Base-by-base conservation (phyloP, 768 basidiomycete genomes). In the Mycena haematopus region DNA sequence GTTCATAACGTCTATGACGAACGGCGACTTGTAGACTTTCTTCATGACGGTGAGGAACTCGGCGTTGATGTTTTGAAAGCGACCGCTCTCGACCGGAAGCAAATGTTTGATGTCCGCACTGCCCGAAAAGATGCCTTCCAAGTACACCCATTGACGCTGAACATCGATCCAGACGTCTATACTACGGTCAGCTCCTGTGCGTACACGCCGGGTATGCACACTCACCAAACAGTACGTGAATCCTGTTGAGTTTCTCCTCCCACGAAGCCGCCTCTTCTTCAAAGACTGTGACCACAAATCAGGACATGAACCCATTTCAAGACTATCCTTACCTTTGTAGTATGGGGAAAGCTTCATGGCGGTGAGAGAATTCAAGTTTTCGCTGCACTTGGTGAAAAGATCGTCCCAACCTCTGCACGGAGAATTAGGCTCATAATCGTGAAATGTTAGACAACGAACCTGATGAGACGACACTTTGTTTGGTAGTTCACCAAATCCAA, bases 91-190 rank as follows among this genome's bases (percentile, higher is more conserved):
- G 64, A 98, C 91, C 0, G 97, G 97, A 27, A 99, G 88, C 15
- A 99, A 87, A 74, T 99, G 97, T 74, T 99, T 99, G 84, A 99
- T 99, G 72, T 99, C 97, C 25, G 96, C 97, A 69, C 95, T 98
- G 35, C 96, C 96, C n/a, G 96, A 94, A 78, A 99, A 99, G 69
- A 99, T 99, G 45, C 97, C 97, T 75, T 99, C 97, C 55, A 99
- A 84, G 73, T 99, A 99, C 1, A 99, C 97, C 97, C 97, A 99
- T 79, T 99, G 97, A 8, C 97, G 88, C 70, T 99, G 97, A 17
- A 99, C 97, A 69, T 99, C 97, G 68, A 99, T 97, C 97, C 97
- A 99, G 38, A 99, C 91, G 76, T 99, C 93, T 94, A 66, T 17
- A 46, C 38, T 15, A 14, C 11, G 2, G 36, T 62, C 29, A 58